Conservation (phyloP, 2,329 filamentous ascomycete species). For the Pseudogymnoascus sp. region DNA sequence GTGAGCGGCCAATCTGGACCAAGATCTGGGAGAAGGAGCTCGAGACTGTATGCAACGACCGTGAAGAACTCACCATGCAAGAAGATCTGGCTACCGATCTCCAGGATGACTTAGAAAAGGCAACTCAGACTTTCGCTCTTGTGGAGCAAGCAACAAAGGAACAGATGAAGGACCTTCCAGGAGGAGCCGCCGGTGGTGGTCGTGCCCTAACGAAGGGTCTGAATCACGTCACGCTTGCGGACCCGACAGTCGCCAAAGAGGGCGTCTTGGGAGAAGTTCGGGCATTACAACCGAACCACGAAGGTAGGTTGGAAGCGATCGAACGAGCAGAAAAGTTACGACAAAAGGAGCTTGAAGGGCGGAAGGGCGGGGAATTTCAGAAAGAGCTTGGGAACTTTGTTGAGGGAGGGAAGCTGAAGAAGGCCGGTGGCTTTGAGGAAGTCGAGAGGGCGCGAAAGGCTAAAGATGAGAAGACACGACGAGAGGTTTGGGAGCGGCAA, state of each 20-base stretch:
- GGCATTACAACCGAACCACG: constrained; percentile 88
- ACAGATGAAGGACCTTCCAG: constrained; percentile 70
- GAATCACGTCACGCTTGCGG: constrained; percentile 43
- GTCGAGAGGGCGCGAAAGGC: constrained; percentile 74
- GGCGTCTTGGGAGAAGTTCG: constrained; percentile 87
- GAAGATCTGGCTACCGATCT: constrained; percentile 90
- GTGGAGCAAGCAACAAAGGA: constrained; percentile 98
- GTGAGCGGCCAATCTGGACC: constrained; percentile 94
- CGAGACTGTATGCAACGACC: constrained; percentile 89
- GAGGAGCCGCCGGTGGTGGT: constrained; percentile 44
- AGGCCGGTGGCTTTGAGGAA: constrained; percentile 91
- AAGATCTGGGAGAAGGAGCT: constrained; percentile 99
- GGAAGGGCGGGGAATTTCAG: constrained; percentile 64
- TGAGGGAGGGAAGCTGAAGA: constrained; percentile 84
- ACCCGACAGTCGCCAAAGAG: constrained; percentile 80
- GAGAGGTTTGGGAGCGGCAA: constrained; percentile 65
- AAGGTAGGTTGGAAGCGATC: constrained; percentile 86
- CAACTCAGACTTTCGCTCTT: constrained; percentile 82
- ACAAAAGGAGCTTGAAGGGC: constrained; percentile 75
- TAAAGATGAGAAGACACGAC: constrained; percentile 79
- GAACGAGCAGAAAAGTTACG: constrained; percentile 90
- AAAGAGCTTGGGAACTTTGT: constrained; percentile 82
- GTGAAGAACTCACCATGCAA: constrained; percentile 90
- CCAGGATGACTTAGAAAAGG: constrained; percentile 91
- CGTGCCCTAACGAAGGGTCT: constrained; percentile 48